Base-by-base conservation (phyloP, 805 yeast species). In the Millerozyma acaciae region DNA sequence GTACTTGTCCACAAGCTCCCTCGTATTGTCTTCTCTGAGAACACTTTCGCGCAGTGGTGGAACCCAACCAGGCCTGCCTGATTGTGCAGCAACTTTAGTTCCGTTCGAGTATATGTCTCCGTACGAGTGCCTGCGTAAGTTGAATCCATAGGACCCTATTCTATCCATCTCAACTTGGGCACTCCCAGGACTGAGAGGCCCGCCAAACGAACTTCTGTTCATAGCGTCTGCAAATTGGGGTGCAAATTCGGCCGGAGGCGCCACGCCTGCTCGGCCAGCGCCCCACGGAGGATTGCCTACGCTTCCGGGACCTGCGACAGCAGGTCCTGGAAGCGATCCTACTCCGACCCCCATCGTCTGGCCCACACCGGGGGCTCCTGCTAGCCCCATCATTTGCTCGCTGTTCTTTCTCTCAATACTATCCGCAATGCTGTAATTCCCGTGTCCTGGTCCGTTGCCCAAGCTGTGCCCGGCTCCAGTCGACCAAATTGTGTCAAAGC, bases 1-100 rank as follows among this genome's bases (percentile, higher is more conserved):
- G 43, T 66, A 66, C 14, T 53, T 60, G 31, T 53, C 42, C 14
- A 63, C 59, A 7, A 49, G 27, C 21, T 43, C 42, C 19, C 47
- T 20, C 6, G 47, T 46, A 17, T 20, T 30, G 26, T 22, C 33
- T 3, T 15, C 20, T 12, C 14, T 13, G 7, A 18, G 17, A n/a
- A 18, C n/a, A 17, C 20, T 23, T 4, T 22, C n/a, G 28, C 16
- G 14, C 3, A 14, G 15, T 6, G 28, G 28, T 15, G 16, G 10
- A 15, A 12, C 28, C 14, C 18, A 25, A 12, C 14, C 8, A 7
- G 16, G 10, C 2, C 16, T 19, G 4, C 16, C 16, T 24, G 24
- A 23, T 10, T 10, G n/a, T 9, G 20, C 16, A 25, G 17, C 24
- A 9, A 24, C 26, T 6, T 20, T 30, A 7, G 23, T 13, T 16